These are phyloP conservation scores for Onygenales sp. DNA, from an alignment of 2,329 filamentous ascomycete genomes.

Conservation along the genomic window DNA sequence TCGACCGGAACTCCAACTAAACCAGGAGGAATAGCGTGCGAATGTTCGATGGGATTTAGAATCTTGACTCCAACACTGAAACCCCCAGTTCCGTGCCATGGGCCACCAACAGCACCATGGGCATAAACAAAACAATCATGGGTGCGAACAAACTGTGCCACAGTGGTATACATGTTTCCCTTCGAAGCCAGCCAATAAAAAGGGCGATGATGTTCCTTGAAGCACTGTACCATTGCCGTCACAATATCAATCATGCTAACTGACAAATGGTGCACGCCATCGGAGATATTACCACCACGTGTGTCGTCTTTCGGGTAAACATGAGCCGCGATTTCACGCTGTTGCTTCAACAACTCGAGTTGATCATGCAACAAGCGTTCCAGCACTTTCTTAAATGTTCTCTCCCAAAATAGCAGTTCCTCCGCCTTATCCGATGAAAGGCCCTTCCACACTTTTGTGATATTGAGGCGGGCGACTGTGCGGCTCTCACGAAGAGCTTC, in stretches of 20 bases:
- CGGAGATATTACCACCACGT: neutral
- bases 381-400: constrained; percentile 10
- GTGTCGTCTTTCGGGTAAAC: neutral
- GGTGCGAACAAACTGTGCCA: constrained; percentile 10
- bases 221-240: constrained; percentile 3
- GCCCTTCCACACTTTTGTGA: constrained; percentile 14
- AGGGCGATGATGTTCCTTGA: neutral
- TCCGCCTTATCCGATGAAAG: constrained; percentile 12
- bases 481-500: constrained; percentile 14
- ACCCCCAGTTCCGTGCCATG: neutral
- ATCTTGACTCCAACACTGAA: constrained; percentile 5
- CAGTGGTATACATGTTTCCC: constrained; percentile 3
- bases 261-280: constrained; percentile 1
- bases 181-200: constrained; percentile 7
- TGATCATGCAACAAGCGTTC: constrained; percentile 10
- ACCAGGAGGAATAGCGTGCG: neutral
- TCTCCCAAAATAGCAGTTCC: constrained; percentile 13
- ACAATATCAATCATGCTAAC: constrained; percentile 7
- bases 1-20: neutral
- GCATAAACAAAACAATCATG: constrained; percentile 11
- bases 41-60: neutral
- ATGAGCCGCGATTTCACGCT: neutral
- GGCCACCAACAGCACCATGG: neutral
- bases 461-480: constrained; percentile 9
- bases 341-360: constrained; percentile 5